Percentiles rank a stretch among this genome's conserved stretches.
Evolutionary conservation across 78 protist species (phyloP).

Genomic region (Isochrysis galbana): DNA sequence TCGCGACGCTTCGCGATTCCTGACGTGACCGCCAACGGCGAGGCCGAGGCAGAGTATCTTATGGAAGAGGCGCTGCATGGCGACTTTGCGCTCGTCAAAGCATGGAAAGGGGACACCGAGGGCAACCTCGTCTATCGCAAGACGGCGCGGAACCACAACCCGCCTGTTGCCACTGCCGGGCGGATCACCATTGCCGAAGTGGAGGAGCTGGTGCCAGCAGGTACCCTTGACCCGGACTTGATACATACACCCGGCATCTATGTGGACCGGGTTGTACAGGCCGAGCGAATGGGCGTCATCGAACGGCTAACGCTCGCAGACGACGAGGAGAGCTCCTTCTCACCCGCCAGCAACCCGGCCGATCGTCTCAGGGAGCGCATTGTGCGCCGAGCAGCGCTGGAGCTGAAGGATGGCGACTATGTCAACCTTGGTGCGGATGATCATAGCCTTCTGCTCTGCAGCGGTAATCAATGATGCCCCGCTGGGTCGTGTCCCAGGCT

Average conservation of each 20-base stretch:
- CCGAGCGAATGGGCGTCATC: conserved; percentile 62
- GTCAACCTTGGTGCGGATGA: conserved; percentile 92
- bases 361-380: conserved; percentile 70
- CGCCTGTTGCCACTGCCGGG: conserved; percentile 83
- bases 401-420: conserved; percentile 88
- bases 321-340: neutral
- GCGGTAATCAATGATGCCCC: too few species aligned
- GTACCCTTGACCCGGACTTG: conserved; percentile 78
- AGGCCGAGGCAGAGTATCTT: conserved; percentile 30
- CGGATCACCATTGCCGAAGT: conserved; percentile 84
- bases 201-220: conserved; percentile 28
- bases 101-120: conserved; percentile 86
- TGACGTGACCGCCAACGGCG: neutral
- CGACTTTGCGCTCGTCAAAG: conserved; percentile 87
- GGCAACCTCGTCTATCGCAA: conserved; percentile 87
- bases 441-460: too few species aligned
- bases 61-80: conserved; percentile 85
- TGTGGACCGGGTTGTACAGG: conserved; percentile 75
- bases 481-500: too few species aligned
- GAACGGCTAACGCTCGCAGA: conserved; percentile 58
- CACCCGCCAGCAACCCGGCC: neutral
- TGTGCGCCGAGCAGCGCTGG: conserved; percentile 89
- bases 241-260: conserved; percentile 89
- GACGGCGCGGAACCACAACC: conserved; percentile 90
- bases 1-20: neutral